These are phyloP conservation scores for Balamuthia mandrillaris DNA, from an alignment of 208 protist genomes.

Conservation along the genomic window DNA sequence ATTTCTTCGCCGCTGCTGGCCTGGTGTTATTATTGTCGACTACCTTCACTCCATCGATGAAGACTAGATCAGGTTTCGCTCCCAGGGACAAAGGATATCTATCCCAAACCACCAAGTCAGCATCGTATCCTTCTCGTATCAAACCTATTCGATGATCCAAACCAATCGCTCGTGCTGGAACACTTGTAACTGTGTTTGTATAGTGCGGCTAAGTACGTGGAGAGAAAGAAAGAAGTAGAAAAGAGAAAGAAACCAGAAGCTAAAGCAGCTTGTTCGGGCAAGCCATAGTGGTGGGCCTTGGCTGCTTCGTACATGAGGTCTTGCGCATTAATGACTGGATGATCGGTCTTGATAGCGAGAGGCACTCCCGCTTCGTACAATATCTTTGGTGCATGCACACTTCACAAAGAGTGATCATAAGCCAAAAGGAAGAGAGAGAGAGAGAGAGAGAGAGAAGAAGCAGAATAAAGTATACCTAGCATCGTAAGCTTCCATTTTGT, in stretches of 20 bases:
- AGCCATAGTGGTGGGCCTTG: slow-evolving; percentile 45
- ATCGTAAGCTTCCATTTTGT: neutral
- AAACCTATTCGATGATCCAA: slow-evolving; percentile 37
- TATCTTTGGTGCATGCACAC: neutral
- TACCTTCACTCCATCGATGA: slow-evolving; percentile 36
- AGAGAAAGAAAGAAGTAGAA: slow-evolving; percentile 12
- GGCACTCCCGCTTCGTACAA: neutral
- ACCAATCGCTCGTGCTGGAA: slow-evolving; percentile 32
- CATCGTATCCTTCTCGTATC: slow-evolving; percentile 35
- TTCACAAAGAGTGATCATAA: no score
- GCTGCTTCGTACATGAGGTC: slow-evolving; percentile 44
- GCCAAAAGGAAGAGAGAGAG: no score
- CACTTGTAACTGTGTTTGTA: no score
- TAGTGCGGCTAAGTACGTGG: neutral
- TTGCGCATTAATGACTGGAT: slow-evolving; percentile 42
- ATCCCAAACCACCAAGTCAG: slow-evolving; percentile 49
- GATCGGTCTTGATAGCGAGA: slow-evolving; percentile 33
- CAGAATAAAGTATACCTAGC: no score
- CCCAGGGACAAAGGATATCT: slow-evolving; percentile 33
- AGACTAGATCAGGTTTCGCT: slow-evolving; percentile 23
- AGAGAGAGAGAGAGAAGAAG: no score
- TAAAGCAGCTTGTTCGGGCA: slow-evolving; percentile 10
- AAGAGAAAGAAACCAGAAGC: slow-evolving; percentile 6
- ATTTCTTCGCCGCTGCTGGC: no score
- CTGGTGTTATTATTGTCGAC: neutral